A percentile compares a stretch with the other conserved stretches of the same genome.
Evolutionary conservation across 345 rosid species (phyloP).

Genomic region (Eucalyptus pauciflora): DNA sequence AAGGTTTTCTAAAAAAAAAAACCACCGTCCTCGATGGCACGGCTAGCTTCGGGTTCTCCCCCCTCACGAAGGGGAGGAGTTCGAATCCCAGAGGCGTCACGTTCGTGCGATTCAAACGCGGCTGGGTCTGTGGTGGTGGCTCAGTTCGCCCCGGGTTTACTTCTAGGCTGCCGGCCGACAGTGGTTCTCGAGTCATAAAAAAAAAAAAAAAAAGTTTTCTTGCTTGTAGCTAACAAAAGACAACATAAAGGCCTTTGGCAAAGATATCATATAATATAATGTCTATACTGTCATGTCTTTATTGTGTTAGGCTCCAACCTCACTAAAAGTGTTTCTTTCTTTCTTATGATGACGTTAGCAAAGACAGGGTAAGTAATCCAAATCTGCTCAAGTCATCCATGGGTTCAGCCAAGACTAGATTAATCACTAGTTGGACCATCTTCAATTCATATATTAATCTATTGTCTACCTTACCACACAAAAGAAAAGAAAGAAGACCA

Average conservation of each 20-base stretch:
- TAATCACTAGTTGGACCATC: neutral
- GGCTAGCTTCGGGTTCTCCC: no score
- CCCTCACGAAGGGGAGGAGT: no score
- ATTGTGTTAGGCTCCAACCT: neutral
- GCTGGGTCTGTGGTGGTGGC: no score
- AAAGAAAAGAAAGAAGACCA: no score
- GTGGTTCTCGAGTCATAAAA: no score
- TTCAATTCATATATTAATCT: neutral
- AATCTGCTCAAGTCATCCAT: neutral
- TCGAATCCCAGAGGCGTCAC: no score
- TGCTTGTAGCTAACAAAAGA: no score
- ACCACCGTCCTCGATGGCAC: no score
- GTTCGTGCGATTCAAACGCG: no score
- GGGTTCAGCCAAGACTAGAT: neutral
- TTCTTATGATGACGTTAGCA: neutral
- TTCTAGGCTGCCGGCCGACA: no score
- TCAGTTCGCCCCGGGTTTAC: no score
- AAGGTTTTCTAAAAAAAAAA: neutral
- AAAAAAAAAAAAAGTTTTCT: no score
- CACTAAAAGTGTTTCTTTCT: neutral
- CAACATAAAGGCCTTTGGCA: neutral
- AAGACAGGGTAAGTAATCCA: neutral
- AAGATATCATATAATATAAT: neutral
- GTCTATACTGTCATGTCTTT: neutral
- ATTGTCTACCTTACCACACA: neutral